phyloP scores from a whole-genome alignment of 2,329 filamentous ascomycete species.

The Atkinsonella hypoxylon region DNA sequence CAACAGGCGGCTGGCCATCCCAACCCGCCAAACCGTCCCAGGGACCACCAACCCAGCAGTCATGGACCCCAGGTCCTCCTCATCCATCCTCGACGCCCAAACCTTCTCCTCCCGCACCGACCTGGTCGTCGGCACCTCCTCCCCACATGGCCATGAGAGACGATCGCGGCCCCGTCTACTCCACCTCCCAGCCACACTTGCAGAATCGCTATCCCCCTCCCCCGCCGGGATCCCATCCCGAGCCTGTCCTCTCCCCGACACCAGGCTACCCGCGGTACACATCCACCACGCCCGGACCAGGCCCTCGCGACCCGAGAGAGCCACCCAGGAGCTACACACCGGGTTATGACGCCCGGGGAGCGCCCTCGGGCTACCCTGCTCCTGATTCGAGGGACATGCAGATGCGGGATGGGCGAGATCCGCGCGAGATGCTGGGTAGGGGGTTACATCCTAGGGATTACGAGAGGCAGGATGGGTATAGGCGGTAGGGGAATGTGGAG shows the following conservation, averaged over 20 bases:
- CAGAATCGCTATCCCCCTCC: slow-evolving; percentile 26
- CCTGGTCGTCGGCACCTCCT: slow-evolving; percentile 22
- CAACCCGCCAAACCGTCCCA: slow-evolving; percentile 21
- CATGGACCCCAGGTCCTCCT: slow-evolving; percentile 18
- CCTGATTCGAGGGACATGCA: slow-evolving; percentile 23
- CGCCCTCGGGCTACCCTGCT: slow-evolving; percentile 24
- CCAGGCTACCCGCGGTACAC: slow-evolving; percentile 33
- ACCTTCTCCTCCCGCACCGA: slow-evolving; percentile 21
- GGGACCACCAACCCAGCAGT: slow-evolving; percentile 22
- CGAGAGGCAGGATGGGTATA: slow-evolving; percentile 33
- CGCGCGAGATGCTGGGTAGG: slow-evolving; percentile 29
- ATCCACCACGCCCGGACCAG: slow-evolving; percentile 29
- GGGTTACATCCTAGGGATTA: slow-evolving; percentile 34
- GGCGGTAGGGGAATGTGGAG: slow-evolving; percentile 18
- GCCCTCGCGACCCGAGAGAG: slow-evolving; percentile 29
- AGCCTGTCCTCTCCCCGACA: slow-evolving; percentile 25
- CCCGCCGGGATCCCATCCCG: slow-evolving; percentile 27
- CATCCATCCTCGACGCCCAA: too few species aligned
- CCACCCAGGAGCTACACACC: slow-evolving; percentile 35
- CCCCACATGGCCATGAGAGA: slow-evolving; percentile 26
- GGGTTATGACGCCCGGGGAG: slow-evolving; percentile 30
- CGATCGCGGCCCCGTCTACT: slow-evolving; percentile 26
- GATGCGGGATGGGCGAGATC: slow-evolving; percentile 25
- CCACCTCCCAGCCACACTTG: slow-evolving; percentile 23
- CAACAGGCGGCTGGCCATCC: slow-evolving; percentile 17